Base-by-base conservation (phyloP, 2,329 filamentous ascomycete species). In the Colletotrichum ledebouriae region DNA sequence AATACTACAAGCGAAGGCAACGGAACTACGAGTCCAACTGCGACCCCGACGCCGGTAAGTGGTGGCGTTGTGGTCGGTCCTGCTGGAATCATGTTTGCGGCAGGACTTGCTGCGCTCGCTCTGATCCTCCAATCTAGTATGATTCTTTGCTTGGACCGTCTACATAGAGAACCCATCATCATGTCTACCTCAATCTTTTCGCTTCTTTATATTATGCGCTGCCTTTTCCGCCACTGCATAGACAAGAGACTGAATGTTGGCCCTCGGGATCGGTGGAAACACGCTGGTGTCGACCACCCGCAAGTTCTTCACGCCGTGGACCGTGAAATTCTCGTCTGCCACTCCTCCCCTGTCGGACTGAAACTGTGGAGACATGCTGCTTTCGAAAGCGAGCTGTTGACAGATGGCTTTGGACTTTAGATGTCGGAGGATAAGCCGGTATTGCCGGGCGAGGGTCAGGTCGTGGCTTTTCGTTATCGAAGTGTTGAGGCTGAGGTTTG, bases 221-320 rank as follows among this genome's bases (percentile, higher is more conserved):
- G 68, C 76, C 39, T 75, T 74, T 52, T 78, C 76, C 0, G 79
- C 79, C 12, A 81, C 76, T 3, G 77, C 78, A 55, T 80, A 81
- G 0, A 80, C 73, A 0, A 78, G 75, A 0, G 74, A 73, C 47
- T 77, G 75, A 1, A 77, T 73, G 50, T 80, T 78, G 0, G 75
- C 75, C 10, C 74, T 73, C 9, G 72, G 72, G 25, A 75, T 74
- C 0, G 78, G 34, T n/a, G 76, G 76, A 63, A 78, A 75, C 2
- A 78, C 49, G 34, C 75, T 77, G 3, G 76, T 76, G 33, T 78
- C 77, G 1, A 76, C 67, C 0, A 78, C 74, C 5, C 76, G 67
- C 9, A 78, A 49, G 0, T 70, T 70, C 33, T 67, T 58, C 0
- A 78, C 73, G 0, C 77, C 76, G 17, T 78, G 75, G 0, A 78